Evolutionary conservation across 1,284 basidiomycete genomes (phyloP).

Genomic region (Coniophora puteana): DNA sequence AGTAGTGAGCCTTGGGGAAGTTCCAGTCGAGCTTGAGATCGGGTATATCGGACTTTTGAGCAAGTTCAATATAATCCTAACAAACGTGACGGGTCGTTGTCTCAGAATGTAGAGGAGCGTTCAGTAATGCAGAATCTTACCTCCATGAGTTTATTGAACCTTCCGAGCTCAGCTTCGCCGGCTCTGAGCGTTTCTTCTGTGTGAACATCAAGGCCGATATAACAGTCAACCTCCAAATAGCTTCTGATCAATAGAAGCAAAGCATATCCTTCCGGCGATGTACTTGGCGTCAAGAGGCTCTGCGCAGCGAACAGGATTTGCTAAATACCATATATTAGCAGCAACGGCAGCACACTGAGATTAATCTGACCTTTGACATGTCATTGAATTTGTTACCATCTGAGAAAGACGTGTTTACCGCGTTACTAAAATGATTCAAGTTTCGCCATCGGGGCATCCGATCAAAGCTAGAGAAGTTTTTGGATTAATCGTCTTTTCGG

Average conservation of each 20-base stretch:
- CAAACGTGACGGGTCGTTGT: not conserved
- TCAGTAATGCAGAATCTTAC: too few species aligned
- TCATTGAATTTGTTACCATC: conserved; percentile 6
- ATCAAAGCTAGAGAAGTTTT: conserved; percentile 3
- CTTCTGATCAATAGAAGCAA: conserved; percentile 23
- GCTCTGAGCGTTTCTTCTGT: conserved; percentile 24
- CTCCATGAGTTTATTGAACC: conserved; percentile 17
- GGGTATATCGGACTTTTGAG: not conserved
- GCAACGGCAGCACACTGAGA: too few species aligned
- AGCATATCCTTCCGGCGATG: conserved; percentile 12
- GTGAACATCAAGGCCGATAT: conserved; percentile 27
- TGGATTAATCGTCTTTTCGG: not conserved
- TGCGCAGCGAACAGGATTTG: too few species aligned
- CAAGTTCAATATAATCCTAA: conserved; percentile 5
- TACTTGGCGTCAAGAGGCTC: too few species aligned
- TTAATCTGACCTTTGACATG: conserved; percentile 7
- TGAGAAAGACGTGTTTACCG: not conserved
- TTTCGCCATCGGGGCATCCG: not conserved
- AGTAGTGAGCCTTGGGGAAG: conserved; percentile 32
- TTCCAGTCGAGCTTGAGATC: conserved; percentile 25
- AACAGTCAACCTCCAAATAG: conserved; percentile 30
- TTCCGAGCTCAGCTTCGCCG: conserved; percentile 16
- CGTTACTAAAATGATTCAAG: conserved; percentile 4
- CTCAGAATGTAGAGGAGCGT: too few species aligned
- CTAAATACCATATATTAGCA: too few species aligned